Conservation (phyloP, 108 stramenopile species). For the Nitzschia inconspicua region DNA sequence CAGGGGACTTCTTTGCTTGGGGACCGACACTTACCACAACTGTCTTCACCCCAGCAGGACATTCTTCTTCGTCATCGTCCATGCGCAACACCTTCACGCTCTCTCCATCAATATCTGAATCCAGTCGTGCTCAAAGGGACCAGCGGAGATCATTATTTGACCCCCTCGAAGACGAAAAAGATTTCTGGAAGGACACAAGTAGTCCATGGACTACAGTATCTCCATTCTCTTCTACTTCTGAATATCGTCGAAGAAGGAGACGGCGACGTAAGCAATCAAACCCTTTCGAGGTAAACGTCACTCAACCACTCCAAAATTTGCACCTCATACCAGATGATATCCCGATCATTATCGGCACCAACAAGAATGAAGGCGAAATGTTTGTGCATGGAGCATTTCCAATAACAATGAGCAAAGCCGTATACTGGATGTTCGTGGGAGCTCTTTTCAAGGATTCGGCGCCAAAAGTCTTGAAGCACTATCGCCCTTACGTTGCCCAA, state of each 20-base stretch:
- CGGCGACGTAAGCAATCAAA: no score
- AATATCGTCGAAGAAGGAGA: no score
- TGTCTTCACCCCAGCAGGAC: no score
- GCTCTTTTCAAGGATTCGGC: constrained; percentile 77
- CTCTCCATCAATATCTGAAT: no score
- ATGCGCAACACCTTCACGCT: no score
- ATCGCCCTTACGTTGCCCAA: constrained; percentile 49
- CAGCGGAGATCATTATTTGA: no score
- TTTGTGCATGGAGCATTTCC: constrained; percentile 84
- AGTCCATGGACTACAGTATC: no score
- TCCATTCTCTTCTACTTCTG: no score
- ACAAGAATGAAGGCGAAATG: constrained; percentile 80
- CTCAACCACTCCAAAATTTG: constrained; percentile 58
- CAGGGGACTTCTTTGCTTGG: constrained; percentile 77
- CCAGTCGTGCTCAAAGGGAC: no score
- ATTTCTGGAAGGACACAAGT: no score
- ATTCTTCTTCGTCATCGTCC: no score
- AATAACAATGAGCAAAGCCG: constrained; percentile 71
- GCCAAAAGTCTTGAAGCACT: constrained; percentile 52
- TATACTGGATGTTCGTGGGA: constrained; percentile 82
- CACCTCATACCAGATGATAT: constrained; percentile 55
- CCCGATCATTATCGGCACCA: constrained; percentile 75
- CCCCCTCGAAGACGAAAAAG: no score
- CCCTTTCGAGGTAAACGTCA: constrained; percentile 69
- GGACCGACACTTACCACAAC: constrained; percentile 49